A percentile compares a stretch with the other conserved stretches of the same genome.
These are phyloP conservation scores for Podila epicladia DNA, from an alignment of 192 early-diverging fungal genomes.

Conservation along the genomic window DNA sequence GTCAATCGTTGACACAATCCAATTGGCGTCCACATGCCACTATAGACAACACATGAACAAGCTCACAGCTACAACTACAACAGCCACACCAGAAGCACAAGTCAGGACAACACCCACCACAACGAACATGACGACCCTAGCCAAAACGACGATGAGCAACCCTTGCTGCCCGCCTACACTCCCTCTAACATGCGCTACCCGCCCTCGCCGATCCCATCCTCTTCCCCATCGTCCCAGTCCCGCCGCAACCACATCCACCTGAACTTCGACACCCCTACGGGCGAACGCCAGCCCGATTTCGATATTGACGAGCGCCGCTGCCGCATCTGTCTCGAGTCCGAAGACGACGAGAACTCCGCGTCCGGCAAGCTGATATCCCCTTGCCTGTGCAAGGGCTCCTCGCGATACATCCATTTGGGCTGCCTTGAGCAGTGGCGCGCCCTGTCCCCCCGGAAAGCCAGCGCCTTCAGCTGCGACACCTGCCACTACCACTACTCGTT, in stretches of 20 bases:
- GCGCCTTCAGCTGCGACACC: slow-evolving; percentile 24
- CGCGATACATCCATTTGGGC: slow-evolving; percentile 31
- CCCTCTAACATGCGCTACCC: background rate
- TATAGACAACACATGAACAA: no score
- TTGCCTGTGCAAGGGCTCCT: slow-evolving; percentile 38
- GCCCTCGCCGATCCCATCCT: background rate
- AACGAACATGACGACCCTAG: background rate
- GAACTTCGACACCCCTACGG: background rate
- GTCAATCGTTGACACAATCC: no score
- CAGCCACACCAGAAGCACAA: no score
- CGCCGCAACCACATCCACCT: background rate
- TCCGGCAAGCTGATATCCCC: slow-evolving; percentile 28
- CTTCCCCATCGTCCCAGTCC: background rate
- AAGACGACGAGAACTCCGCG: slow-evolving; percentile 16
- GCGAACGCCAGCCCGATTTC: background rate
- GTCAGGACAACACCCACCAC: no score
- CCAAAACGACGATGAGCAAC: background rate
- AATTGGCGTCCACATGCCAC: no score
- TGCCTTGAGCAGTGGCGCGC: slow-evolving; percentile 38
- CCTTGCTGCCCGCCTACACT: background rate
- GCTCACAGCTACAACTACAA: no score
- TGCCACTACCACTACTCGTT: slow-evolving; percentile 46
- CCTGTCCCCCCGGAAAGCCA: slow-evolving; percentile 10
- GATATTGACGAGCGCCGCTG: slow-evolving; percentile 20
- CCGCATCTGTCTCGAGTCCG: slow-evolving; percentile 41